Evolutionary conservation across 2,329 filamentous ascomycete genomes (phyloP), one percentile per base, ranked within the genome.

Genomic region (Parafenestella ontariensis): DNA sequence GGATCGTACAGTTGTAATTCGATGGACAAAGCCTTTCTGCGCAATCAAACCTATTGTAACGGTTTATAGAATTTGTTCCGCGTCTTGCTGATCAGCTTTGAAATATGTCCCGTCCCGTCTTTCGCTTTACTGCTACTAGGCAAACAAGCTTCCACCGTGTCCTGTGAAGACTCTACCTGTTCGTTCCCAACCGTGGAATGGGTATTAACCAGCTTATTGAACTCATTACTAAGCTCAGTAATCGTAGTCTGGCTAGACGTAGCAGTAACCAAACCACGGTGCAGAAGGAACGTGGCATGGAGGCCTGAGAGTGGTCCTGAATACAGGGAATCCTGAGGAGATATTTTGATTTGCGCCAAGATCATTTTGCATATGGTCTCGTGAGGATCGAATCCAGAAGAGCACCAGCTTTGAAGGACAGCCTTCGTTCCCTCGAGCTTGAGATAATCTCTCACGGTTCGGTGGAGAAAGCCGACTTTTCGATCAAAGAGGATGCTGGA

Each of bases 371-470:
- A 49, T 5, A 31, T 33, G 8, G 18, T 37, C 26, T 41, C 24
- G 24, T 42, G 17, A 23, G 46, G 36, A 2, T 34, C 20, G 20
- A 49, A 49, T 5, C 24, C 20, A 17, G 23, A n/a, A 20, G 36
- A 33, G 10, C 15, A n/a, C 45, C 45, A 40, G 1, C 20, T 17
- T 29, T 17, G 20, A 9, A 47, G 17, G 18, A 37, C 24, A 3
- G 23, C 2, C 17, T 7, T 26, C 1, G 45, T 39, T 29, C 2
- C 20, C n/a, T n/a, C 31, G 23, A 39, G 33, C 33, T 84, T 29
- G 18, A 58, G 34, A 24, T 51, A 58, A 11, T 58, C 55, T 4
- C 39, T n/a, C 23, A 54, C 51, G 1, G 55, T 54, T 11, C 55
- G 46, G 29, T 53, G 54, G 6, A 57, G 42, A 44, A 57, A 57